Evolutionary conservation across 2,329 filamentous ascomycete genomes (phyloP).

Genomic region (Chaetomium sp.): DNA sequence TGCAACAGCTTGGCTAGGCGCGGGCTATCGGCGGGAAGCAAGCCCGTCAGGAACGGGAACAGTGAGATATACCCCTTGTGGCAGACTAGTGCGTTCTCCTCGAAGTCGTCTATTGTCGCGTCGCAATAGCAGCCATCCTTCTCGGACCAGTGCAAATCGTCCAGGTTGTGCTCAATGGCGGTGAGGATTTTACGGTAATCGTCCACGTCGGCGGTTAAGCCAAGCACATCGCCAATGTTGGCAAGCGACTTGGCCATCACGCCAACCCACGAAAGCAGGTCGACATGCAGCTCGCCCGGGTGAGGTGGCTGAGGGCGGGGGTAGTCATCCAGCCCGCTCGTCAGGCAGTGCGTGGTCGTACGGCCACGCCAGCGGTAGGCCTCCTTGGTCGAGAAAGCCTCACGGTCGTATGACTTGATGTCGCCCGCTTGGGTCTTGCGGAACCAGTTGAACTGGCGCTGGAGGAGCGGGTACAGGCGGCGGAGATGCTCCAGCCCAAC

Average conservation of each 20-base stretch:
- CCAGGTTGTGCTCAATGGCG: conserved; percentile 77
- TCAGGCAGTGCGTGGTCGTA: conserved; percentile 78
- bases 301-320: conserved; percentile 89
- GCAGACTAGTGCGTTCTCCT: conserved; percentile 83
- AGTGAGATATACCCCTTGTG: conserved; percentile 95
- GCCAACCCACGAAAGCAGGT: conserved; percentile 95
- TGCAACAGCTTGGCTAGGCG: conserved; percentile 70
- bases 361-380: conserved; percentile 93
- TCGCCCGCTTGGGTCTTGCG: conserved; percentile 85
- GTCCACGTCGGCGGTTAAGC: conserved; percentile 65
- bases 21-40: conserved; percentile 66
- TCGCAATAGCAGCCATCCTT: conserved; percentile 82
- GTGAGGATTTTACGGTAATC: conserved; percentile 65
- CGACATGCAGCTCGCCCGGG: conserved; percentile 90
- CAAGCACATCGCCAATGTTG: conserved; percentile 71
- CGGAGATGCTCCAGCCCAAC: conserved; percentile 65
- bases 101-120: conserved; percentile 89
- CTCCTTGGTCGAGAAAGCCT: conserved; percentile 82
- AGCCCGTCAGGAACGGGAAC: conserved; percentile 83
- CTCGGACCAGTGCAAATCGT: conserved; percentile 89
- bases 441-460: conserved; percentile 92
- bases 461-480: conserved; percentile 77
- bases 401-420: conserved; percentile 82
- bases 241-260: conserved; percentile 84
- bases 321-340: conserved; percentile 93